Percentiles rank a stretch among this genome's conserved stretches.
Evolutionary conservation across 192 early-diverging fungal species (phyloP).

Genomic region (Entophlyctis helioformis): DNA sequence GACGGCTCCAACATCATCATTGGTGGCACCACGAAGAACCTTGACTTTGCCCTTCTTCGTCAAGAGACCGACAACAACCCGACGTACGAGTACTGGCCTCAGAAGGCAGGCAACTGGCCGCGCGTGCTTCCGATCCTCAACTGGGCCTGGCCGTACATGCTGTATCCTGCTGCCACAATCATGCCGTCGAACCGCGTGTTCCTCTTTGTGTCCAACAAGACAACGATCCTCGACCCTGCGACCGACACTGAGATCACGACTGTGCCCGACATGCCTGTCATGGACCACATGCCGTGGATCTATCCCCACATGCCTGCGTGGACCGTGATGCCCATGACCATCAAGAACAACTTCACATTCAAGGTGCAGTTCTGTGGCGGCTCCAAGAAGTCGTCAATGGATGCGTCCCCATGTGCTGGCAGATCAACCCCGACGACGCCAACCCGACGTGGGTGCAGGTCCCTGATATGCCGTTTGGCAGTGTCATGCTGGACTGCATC

Average conservation of each 20-base stretch:
- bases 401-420: slow-evolving; percentile 7
- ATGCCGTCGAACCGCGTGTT: slow-evolving; percentile 10
- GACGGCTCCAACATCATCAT: slow-evolving; percentile 9
- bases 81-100: slow-evolving; percentile 22
- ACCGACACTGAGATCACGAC: neutral
- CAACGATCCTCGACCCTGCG: slow-evolving; percentile 6
- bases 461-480: slow-evolving; percentile 18
- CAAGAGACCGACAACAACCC: slow-evolving; percentile 18
- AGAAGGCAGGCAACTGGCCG: neutral
- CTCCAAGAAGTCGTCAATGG: slow-evolving; percentile 1
- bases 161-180: slow-evolving; percentile 10
- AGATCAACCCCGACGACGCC: slow-evolving; percentile 10
- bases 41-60: too few relatives aligned
- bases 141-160: slow-evolving; percentile 10
- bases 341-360: slow-evolving; percentile 1
- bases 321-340: slow-evolving; percentile 5
- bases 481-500: slow-evolving; percentile 18
- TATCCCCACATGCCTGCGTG: slow-evolving; percentile 3
- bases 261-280: neutral
- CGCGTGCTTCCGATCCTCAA: neutral
- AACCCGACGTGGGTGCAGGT: slow-evolving; percentile 15
- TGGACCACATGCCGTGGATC: slow-evolving; percentile 13
- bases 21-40: slow-evolving; percentile 6
- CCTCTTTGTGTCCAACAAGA: slow-evolving; percentile 10
- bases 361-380: slow-evolving; percentile 25